phyloP scores from a whole-genome alignment of 1,284 basidiomycete species.

The Golubevia pallescens region DNA sequence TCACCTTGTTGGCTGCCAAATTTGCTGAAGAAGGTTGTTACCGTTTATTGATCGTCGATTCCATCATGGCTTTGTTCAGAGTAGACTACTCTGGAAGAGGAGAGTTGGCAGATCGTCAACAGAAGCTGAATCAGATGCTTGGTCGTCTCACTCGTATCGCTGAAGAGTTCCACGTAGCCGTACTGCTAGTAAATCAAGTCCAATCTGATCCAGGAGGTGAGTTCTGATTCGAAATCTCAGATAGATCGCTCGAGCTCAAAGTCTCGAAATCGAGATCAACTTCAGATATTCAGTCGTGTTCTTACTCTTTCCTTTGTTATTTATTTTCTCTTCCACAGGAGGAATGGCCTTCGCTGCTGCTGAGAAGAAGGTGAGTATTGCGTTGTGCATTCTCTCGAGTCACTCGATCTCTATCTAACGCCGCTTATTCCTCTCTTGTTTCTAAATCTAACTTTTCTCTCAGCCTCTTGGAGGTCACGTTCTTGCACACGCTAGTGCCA shows the following conservation, averaged over 20 bases:
- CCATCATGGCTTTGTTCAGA: slow-evolving; percentile 88
- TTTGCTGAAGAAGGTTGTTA: slow-evolving; percentile 62
- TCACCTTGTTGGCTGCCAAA: slow-evolving; percentile 76
- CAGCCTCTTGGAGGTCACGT: slow-evolving; percentile 70
- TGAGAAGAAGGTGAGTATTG: slow-evolving; percentile 31
- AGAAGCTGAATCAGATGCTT: slow-evolving; percentile 76
- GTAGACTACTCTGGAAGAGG: slow-evolving; percentile 90
- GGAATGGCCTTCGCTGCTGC: slow-evolving; percentile 11
- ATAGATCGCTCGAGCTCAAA: too few relatives aligned
- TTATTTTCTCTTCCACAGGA: too few relatives aligned
- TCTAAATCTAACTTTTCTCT: too few relatives aligned
- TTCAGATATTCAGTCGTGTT: too few relatives aligned
- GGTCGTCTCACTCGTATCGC: slow-evolving; percentile 87
- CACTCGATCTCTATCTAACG: too few relatives aligned
- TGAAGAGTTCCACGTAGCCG: slow-evolving; percentile 84
- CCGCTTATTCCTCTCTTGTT: too few relatives aligned
- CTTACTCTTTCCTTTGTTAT: too few relatives aligned
- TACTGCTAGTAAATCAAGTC: slow-evolving; percentile 90
- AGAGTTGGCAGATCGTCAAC: slow-evolving; percentile 72
- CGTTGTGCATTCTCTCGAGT: too few relatives aligned
- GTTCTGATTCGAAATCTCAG: too few relatives aligned
- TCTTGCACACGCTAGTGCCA: slow-evolving; percentile 82
- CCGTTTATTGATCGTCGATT: slow-evolving; percentile 72
- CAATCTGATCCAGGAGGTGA: slow-evolving; percentile 71
- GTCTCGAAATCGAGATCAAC: too few relatives aligned